Evolutionary conservation across 2,329 filamentous ascomycete species (phyloP), one percentile per base, ranked within the genome.

Genomic region (Pyricularia grisea): DNA sequence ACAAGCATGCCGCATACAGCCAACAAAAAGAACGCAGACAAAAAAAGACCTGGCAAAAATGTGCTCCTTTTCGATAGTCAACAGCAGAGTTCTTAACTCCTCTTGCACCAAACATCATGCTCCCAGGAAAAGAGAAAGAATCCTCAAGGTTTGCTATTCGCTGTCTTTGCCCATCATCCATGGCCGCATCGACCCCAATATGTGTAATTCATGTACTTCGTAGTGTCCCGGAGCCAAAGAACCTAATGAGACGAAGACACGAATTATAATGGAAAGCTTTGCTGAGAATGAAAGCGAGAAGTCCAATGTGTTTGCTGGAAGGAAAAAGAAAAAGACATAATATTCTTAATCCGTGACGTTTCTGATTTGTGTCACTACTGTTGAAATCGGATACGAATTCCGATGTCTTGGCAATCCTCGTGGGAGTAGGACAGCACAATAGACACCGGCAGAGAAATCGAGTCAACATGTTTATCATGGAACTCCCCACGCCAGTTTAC

Each of bases 401-500:
- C 20, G 3, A 55, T 55, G 42, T 3, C 36, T 30, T 27, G 12
- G 25, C 11, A 63, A 28, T 63, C 25, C 23, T 30, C 6, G 25
- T 63, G 7, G 60, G 25, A 17, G 10, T 17, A 27, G 23, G 27
- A 50, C 9, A 12, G 36, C 23, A 63, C 10, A 17, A 28, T 12
- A 0, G 10, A 28, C 23, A 30, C 25, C 60, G 11, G 25, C 4
- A 20, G 60, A 11, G 27, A 14, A 27, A 5, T 27, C 58, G 23
- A 27, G 23, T 25, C 12, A 63, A 63, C 23, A 28, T 27, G 25
- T 28, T 12, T 30, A 20, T 6, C 10, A 27, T 27, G 60, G 6
- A 27, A 14, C 23, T 28, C 11, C 14, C 42, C 5, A n/a, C n/a
- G 42, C 12, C 14, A 68, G 72, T 71, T 75, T 76, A 78, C 69